phyloP scores from a whole-genome alignment of 805 yeast genomes.

The Candida krabiensis region DNA sequence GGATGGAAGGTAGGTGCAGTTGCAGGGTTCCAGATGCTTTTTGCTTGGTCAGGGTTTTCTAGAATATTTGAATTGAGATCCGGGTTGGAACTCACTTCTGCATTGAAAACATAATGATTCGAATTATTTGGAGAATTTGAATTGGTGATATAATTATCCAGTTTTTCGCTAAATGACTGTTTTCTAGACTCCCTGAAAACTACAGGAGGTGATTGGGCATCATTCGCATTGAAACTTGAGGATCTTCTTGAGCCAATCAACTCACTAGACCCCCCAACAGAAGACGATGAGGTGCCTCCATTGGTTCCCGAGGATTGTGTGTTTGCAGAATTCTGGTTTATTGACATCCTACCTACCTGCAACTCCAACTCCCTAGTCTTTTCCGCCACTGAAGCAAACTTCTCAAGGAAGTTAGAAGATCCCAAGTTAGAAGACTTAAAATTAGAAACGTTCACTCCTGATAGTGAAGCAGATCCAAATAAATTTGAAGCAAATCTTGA shows the following conservation, averaged over 20 bases:
- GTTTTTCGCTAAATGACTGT: constrained; percentile 60
- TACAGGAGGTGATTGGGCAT: constrained; percentile 28
- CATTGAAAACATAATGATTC: constrained; percentile 30
- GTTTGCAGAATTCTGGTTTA: constrained; percentile 18
- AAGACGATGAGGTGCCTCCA: constrained; percentile 17
- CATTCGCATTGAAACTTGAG: constrained; percentile 42
- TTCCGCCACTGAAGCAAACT: constrained; percentile 65
- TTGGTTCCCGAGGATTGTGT: constrained; percentile 9
- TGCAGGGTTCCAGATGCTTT: constrained; percentile 66
- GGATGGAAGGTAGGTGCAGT: constrained; percentile 63
- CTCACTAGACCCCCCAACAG: constrained; percentile 24
- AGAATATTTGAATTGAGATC: constrained; percentile 35
- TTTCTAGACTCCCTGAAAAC: constrained; percentile 33
- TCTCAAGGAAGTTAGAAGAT: constrained; percentile 52
- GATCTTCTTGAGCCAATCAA: constrained; percentile 50
- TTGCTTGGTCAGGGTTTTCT: constrained; percentile 27
- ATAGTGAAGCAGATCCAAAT: constrained; percentile 62
- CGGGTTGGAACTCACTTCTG: constrained; percentile 30
- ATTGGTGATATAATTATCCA: constrained; percentile 50
- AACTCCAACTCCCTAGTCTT: constrained; percentile 67
- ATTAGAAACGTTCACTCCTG: constrained; percentile 40
- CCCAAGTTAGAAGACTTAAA: constrained; percentile 26
- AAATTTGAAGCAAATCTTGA: constrained; percentile 37
- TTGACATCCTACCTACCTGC: constrained; percentile 41
- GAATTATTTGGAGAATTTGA: constrained; percentile 29